Evolutionary conservation across 768 basidiomycete species (phyloP).

Genomic region (Trichaptum fuscoviolaceum): DNA sequence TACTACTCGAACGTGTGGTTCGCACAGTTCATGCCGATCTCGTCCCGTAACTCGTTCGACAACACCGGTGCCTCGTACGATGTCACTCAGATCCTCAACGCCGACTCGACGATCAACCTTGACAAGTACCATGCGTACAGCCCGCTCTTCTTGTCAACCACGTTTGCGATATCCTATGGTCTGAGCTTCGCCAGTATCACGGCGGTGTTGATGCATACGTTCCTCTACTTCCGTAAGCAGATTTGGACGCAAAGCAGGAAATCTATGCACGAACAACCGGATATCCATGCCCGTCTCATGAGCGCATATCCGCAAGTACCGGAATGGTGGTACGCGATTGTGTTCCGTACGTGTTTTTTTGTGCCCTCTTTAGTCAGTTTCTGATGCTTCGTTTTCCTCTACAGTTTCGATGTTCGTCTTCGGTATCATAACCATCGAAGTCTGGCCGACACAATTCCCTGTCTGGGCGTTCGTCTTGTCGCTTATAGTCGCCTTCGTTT

Average conservation of each 20-base stretch:
- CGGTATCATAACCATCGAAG: constrained; percentile 26
- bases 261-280: constrained; percentile 49
- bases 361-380: background rate
- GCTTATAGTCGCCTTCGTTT: constrained; percentile 19
- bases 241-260: constrained; percentile 45
- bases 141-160: constrained; percentile 34
- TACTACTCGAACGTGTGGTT: constrained; percentile 34
- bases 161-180: constrained; percentile 17
- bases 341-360: constrained; percentile 22
- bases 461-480: constrained; percentile 22
- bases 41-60: constrained; percentile 37
- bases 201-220: constrained; percentile 32
- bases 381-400: constrained; percentile 13
- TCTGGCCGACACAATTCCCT: constrained; percentile 28
- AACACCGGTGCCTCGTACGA: constrained; percentile 37
- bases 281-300: constrained; percentile 60
- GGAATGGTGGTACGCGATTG: constrained; percentile 50
- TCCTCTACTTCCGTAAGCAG: constrained; percentile 55
- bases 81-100: constrained; percentile 33
- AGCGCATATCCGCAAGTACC: constrained; percentile 51
- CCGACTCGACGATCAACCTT: constrained; percentile 26
- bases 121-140: constrained; percentile 32
- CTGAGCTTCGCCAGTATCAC: constrained; percentile 40
- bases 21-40: constrained; percentile 33
- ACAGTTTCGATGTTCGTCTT: constrained; percentile 24